Evolutionary conservation across 2,329 filamentous ascomycete species (phyloP), one percentile per base, ranked within the genome.

Genomic region (Arachnopeziza araneosa): DNA sequence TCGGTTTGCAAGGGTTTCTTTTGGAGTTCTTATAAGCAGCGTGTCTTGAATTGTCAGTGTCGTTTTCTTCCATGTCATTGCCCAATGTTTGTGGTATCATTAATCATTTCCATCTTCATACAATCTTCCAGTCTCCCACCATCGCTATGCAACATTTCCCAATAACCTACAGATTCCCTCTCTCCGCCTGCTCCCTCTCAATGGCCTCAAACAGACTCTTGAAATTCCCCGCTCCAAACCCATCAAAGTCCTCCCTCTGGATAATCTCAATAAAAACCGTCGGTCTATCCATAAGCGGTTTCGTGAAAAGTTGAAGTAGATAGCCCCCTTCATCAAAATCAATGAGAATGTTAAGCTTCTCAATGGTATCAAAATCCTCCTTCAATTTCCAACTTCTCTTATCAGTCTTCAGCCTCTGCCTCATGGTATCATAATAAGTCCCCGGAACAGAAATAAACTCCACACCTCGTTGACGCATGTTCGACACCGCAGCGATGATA

Each of bases 231-330:
- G 93, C 93, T 3, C 93, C 93, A 68, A 97, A 97, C 0, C 93
- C 93, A 32, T 89, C 87, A 74, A 97, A 97, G 65, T 91, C 87
- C 69, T 96, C 88, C 60, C 93, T 80, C 79, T 97, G 92, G 69
- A 97, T 97, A 69, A 97, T 96, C 82, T 97, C 93, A 64, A 97
- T 86, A 73, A 97, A 97, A 26, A 97, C 93, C 2, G 93, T 97
- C 24, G 93, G 93, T 14, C 93, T 86, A 75, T 97, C 93, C 88
- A 96, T 90, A 67, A 97, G 75, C 65, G 93, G 93, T 84, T 91
- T 91, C 32, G 88, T 91, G 75, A 91, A 91, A 36, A 91, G 77
- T 76, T 87, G 84, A 58, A 88, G 75, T 64, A 97, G 75, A 75
- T 97, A 97, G 0, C 93, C 93, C 24, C 84, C 85, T 80, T 96